Base-by-base conservation (phyloP, 2,329 filamentous ascomycete genomes). In the Ophiosphaerella korrae region DNA sequence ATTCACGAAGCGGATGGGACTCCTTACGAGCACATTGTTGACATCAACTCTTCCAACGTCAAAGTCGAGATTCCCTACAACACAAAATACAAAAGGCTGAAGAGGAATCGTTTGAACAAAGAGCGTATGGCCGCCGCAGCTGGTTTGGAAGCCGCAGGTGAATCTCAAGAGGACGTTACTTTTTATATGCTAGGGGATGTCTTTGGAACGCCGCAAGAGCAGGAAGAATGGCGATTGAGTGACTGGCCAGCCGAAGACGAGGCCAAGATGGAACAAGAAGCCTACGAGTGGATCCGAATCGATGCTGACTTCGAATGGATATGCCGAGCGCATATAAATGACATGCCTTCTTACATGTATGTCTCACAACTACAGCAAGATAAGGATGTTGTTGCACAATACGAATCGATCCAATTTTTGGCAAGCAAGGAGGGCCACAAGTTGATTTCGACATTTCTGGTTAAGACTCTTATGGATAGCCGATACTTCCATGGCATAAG, bases 231-330 rank as follows among this genome's bases (percentile, higher is more conserved):
- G 93, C 86, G 84, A 44, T 80, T 99, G 5, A 84, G 86, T 5
- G 93, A 97, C 58, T 99, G 93, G 92, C 88, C 89, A 41, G 84
- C 88, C 52, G 90, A 95, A 48, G 90, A 93, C 13, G 92, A 97
- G 73, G 83, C 88, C 32, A 87, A 86, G 65, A 97, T 99, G 92
- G 91, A 94, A 49, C 86, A 92, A 58, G 94, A 99, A 70, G 96
- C 91, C 0, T 99, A 97, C 67, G 94, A 99, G 72, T 99, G 95
- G 94, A 96, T 99, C 62, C 88, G 94, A 16, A 89, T 97, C 76
- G 94, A 99, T 73, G 92, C 93, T 13, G 95, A 99, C 74, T 97
- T 97, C 62, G 94, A 99, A 72, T 99, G 94, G 94, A 87, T 97
- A 50, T 94, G 89, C 74, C 88, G 88, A 60, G 89, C 96, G 74